Evolutionary conservation across 805 yeast genomes (phyloP).

Genomic region (Yamadazyma insecticola): DNA sequence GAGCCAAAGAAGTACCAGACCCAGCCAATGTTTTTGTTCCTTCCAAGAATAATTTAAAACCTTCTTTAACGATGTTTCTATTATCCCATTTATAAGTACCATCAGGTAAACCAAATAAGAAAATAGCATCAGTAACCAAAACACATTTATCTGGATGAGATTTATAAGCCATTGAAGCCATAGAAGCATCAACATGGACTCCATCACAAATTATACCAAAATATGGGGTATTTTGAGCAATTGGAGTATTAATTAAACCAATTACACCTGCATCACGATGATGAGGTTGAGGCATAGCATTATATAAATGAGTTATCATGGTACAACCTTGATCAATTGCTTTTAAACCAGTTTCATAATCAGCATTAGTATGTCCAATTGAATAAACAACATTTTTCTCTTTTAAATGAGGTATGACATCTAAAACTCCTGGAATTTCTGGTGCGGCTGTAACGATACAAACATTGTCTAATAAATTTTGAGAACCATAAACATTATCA

Average conservation of each 20-base stretch:
- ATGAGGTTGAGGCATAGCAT: constrained; percentile 61
- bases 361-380: constrained; percentile 46
- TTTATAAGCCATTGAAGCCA: constrained; percentile 46
- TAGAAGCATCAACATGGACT: constrained; percentile 54
- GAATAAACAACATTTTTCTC: constrained; percentile 34
- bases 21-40: constrained; percentile 60
- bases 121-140: constrained; percentile 58
- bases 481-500: constrained; percentile 26
- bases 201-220: constrained; percentile 57
- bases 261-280: constrained; percentile 56
- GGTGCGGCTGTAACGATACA: constrained; percentile 50
- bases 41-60: constrained; percentile 42
- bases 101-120: constrained; percentile 51
- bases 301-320: constrained; percentile 59
- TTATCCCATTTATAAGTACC: constrained; percentile 53
- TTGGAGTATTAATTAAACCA: constrained; percentile 39
- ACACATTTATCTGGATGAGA: constrained; percentile 51
- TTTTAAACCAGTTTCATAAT: constrained; percentile 30
- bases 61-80: constrained; percentile 44
- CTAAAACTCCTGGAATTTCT: constrained; percentile 44
- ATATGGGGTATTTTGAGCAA: constrained; percentile 32
- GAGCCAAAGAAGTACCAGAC: constrained; percentile 51
- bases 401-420: constrained; percentile 33
- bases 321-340: constrained; percentile 50
- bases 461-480: constrained; percentile 29